Conservation (phyloP, 305 asterid genomes). For the Fraxinus platypoda region DNA sequence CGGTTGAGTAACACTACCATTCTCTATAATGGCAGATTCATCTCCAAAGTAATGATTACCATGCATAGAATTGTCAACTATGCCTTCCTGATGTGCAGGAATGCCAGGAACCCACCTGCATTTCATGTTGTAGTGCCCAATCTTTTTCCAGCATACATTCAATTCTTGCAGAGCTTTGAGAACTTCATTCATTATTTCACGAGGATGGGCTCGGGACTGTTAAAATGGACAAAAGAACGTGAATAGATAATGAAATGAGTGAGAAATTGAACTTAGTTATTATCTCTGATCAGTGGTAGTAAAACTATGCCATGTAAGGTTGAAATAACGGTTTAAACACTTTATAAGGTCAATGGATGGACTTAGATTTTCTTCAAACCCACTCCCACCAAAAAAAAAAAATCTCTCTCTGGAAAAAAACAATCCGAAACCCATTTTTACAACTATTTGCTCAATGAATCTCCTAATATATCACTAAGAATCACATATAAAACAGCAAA, state of each 20-base stretch:
- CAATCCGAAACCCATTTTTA: background rate
- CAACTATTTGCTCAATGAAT: background rate
- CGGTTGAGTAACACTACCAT: slow-evolving; percentile 39
- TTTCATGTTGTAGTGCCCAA: slow-evolving; percentile 88
- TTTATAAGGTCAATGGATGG: background rate
- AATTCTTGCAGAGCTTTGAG: slow-evolving; percentile 82
- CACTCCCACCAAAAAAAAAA: background rate
- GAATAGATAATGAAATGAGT: slow-evolving; percentile 2
- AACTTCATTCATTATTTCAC: slow-evolving; percentile 88
- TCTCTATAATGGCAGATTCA: slow-evolving; percentile 60
- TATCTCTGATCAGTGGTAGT: background rate
- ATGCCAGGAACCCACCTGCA: slow-evolving; percentile 69
- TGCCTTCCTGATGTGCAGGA: slow-evolving; percentile 46
- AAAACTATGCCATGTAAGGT: background rate
- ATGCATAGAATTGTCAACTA: slow-evolving; percentile 48
- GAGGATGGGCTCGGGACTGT: slow-evolving; percentile 89
- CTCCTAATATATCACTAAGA: background rate
- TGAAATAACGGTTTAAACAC: background rate
- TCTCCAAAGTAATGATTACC: slow-evolving; percentile 57
- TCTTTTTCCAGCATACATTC: slow-evolving; percentile 79
- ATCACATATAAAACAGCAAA: background rate
- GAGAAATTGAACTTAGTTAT: background rate
- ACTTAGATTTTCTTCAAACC: background rate
- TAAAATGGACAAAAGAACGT: slow-evolving; percentile 17
- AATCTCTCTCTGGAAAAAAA: background rate